These are phyloP conservation scores for Populus ilicifolia DNA, from an alignment of 345 rosid genomes.

Conservation along the genomic window DNA sequence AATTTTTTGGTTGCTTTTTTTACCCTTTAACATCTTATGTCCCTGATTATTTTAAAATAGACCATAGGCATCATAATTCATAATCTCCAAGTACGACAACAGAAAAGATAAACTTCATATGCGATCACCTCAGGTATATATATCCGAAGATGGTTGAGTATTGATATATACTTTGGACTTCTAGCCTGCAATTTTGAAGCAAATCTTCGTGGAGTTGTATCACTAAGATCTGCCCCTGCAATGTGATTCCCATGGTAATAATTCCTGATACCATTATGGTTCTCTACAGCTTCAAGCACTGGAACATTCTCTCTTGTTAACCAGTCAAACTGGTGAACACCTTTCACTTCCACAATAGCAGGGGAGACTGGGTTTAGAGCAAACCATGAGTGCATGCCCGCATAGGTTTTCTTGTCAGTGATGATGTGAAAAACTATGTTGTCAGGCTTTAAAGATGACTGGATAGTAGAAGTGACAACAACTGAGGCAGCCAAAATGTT, in stretches of 20 bases:
- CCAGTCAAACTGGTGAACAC: constrained; percentile 99
- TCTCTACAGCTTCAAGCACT: constrained; percentile 96
- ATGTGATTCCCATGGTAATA: constrained; percentile 97
- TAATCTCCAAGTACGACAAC: neutral
- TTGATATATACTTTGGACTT: constrained; percentile 98
- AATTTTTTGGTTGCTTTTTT: neutral
- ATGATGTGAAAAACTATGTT: constrained; percentile 94
- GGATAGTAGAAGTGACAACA: constrained; percentile 84
- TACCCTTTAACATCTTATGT: neutral
- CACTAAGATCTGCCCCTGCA: constrained; percentile 77
- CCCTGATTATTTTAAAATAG: neutral
- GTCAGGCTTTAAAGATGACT: constrained; percentile 79
- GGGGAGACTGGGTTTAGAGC: constrained; percentile 83
- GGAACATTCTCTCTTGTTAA: constrained; percentile 98
- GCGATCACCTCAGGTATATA: constrained; percentile 88
- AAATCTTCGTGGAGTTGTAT: constrained; percentile 78
- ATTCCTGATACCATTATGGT: constrained; percentile 69
- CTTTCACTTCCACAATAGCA: constrained; percentile 90
- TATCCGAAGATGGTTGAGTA: constrained; percentile 97
- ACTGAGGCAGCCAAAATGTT: constrained; percentile 98
- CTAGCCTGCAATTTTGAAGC: constrained; percentile 96
- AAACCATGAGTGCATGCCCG: constrained; percentile 99
- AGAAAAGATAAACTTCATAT: neutral
- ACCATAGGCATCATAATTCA: constrained; percentile 1
- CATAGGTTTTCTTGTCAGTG: constrained; percentile 97